A percentile compares a stretch with the other conserved stretches of the same genome.
Evolutionary conservation across 352 stramenopile genomes (phyloP).

Genomic region (Phytophthora parvispora): DNA sequence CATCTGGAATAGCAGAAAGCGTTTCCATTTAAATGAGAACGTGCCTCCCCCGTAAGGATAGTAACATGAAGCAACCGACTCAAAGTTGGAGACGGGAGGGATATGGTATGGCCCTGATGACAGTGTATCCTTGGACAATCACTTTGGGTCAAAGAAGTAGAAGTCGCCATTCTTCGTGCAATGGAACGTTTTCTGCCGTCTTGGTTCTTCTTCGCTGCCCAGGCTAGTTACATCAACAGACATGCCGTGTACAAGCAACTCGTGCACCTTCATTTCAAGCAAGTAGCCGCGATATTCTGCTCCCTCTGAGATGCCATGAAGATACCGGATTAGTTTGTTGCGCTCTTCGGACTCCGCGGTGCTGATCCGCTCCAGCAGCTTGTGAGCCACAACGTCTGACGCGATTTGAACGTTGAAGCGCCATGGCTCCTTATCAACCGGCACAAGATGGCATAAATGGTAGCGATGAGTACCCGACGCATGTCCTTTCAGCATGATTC

Average conservation of each 20-base stretch:
- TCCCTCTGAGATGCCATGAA: neutral
- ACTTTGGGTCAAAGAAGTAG: conserved; percentile 7
- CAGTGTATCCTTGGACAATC: neutral
- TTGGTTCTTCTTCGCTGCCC: neutral
- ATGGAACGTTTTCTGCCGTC: neutral
- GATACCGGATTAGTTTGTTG: neutral
- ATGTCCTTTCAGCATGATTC: neutral
- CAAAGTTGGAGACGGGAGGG: neutral
- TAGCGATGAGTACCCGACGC: neutral
- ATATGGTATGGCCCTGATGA: conserved; percentile 8
- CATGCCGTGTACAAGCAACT: neutral
- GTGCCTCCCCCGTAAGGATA: neutral
- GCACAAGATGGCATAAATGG: neutral
- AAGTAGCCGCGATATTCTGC: conserved; percentile 1
- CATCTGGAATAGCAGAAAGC: conserved; percentile 10
- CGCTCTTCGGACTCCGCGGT: neutral
- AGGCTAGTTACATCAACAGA: neutral
- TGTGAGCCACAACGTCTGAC: neutral
- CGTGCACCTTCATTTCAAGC: neutral
- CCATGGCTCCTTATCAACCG: neutral
- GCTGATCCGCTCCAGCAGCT: neutral
- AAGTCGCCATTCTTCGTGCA: neutral
- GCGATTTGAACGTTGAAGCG: neutral
- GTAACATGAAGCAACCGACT: conserved; percentile 9
- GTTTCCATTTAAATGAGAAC: neutral